Conservation (phyloP, 805 yeast genomes). For the Sugiyamaella marilandica region DNA sequence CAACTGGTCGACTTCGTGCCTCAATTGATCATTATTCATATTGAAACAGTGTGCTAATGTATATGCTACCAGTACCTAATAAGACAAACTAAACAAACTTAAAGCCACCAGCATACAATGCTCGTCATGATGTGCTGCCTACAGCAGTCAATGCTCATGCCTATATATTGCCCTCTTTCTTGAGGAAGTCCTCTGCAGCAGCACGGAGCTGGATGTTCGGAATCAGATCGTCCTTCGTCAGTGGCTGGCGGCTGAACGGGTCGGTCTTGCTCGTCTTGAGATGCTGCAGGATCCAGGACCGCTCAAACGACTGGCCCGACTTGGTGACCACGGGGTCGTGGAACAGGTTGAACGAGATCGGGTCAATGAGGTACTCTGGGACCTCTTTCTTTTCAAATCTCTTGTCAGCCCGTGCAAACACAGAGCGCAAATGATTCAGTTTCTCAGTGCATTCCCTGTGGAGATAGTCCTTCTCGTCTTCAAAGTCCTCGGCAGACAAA, state of each 20-base stretch:
- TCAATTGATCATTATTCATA: too few relatives aligned
- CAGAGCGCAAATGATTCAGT: constrained; percentile 17
- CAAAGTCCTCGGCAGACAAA: constrained; percentile 16
- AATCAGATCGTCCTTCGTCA: constrained; percentile 34
- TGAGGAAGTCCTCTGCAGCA: constrained; percentile 32
- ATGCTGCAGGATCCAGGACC: constrained; percentile 37
- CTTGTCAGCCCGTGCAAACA: constrained; percentile 24
- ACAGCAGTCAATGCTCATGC: too few relatives aligned
- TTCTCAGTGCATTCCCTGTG: constrained; percentile 19
- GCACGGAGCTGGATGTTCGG: constrained; percentile 40
- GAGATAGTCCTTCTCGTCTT: constrained; percentile 22
- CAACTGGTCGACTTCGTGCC: too few relatives aligned
- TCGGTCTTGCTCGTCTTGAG: constrained; percentile 36
- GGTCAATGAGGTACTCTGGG: constrained; percentile 39
- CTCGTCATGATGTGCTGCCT: too few relatives aligned
- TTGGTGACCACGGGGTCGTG: constrained; percentile 44
- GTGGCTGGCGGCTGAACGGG: constrained; percentile 39
- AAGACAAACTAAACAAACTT: too few relatives aligned
- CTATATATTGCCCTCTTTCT: constrained; percentile 10
- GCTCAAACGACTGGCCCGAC: constrained; percentile 42
- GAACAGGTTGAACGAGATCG: constrained; percentile 39
- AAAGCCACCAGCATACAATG: too few relatives aligned
- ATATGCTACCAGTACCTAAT: too few relatives aligned
- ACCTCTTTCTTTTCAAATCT: constrained; percentile 25
- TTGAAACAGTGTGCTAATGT: too few relatives aligned